phyloP scores from a whole-genome alignment of 805 yeast genomes.

The Wickerhamiella domercqiae region DNA sequence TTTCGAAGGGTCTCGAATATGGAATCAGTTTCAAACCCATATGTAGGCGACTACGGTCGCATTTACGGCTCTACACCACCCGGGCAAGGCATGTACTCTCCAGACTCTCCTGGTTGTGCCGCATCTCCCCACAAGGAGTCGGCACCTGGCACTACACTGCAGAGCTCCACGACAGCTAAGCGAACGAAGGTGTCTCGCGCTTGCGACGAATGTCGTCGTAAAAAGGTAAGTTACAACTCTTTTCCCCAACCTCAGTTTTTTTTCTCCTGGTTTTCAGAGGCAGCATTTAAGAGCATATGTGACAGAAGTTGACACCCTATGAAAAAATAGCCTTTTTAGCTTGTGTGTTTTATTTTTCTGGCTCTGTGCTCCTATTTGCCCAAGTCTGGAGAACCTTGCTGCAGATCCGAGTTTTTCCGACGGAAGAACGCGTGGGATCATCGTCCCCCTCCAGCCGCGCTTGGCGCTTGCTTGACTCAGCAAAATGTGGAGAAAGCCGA shows the following conservation, averaged over 20 bases:
- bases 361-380: neutral
- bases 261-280: neutral
- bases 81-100: too few species aligned
- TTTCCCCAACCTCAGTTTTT: constrained; percentile 1
- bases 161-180: constrained; percentile 8
- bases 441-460: neutral
- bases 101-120: too few species aligned
- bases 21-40: too few species aligned
- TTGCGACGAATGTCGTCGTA: constrained; percentile 28
- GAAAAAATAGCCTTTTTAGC: too few species aligned
- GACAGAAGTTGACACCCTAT: too few species aligned
- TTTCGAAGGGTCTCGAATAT: too few species aligned
- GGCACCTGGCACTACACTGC: too few species aligned
- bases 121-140: too few species aligned
- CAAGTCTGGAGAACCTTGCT: too few species aligned
- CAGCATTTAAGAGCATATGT: too few species aligned
- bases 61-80: too few species aligned
- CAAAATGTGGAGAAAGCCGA: neutral
- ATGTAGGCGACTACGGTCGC: too few species aligned
- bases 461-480: neutral
- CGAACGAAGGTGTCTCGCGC: constrained; percentile 20
- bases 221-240: constrained; percentile 21
- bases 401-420: neutral
- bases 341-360: neutral
- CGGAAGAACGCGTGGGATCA: neutral